A percentile compares a stretch with the other conserved stretches of the same genome.
Evolutionary conservation across 148 eudicot genomes (phyloP).

Genomic region (Silene uniflora): DNA sequence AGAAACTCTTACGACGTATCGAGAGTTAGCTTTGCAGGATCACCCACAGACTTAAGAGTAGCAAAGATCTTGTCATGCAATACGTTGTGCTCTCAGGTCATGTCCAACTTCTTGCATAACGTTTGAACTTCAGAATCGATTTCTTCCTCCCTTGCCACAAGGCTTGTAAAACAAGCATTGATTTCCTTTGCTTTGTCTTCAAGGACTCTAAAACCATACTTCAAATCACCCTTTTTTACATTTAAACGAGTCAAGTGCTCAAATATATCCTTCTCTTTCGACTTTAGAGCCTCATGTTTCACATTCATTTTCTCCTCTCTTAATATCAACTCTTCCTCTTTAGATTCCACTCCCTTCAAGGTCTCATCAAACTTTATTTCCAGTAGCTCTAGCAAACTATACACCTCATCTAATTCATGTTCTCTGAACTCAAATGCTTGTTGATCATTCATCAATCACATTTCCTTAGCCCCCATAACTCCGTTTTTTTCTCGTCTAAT

Average conservation of each 20-base stretch:
- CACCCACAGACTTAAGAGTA: constrained; percentile 21
- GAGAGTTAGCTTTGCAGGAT: constrained; percentile 40
- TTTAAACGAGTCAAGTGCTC: not conserved
- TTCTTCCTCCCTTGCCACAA: constrained; percentile 6
- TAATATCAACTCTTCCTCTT: not conserved
- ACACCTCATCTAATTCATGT: not conserved
- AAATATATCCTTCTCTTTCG: constrained; percentile 15
- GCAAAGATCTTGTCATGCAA: constrained; percentile 14
- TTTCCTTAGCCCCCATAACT: not conserved
- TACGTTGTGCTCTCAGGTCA: not conserved
- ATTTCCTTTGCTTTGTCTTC: constrained; percentile 14
- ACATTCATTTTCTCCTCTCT: constrained; percentile 2
- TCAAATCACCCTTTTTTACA: not conserved
- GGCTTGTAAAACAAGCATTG: not conserved
- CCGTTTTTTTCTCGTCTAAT: not conserved
- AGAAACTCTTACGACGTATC: constrained; percentile 24
- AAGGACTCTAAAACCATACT: not conserved
- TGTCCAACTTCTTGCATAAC: too few species aligned
- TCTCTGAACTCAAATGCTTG: constrained; percentile 1
- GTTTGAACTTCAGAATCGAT: not conserved
- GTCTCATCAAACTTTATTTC: constrained; percentile 5
- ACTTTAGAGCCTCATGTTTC: not conserved
- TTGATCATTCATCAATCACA: not conserved
- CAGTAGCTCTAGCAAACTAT: not conserved
- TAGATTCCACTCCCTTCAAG: not conserved